These are phyloP conservation scores for Leishmania turanica DNA, from an alignment of 208 protist genomes.

Conservation along the genomic window DNA sequence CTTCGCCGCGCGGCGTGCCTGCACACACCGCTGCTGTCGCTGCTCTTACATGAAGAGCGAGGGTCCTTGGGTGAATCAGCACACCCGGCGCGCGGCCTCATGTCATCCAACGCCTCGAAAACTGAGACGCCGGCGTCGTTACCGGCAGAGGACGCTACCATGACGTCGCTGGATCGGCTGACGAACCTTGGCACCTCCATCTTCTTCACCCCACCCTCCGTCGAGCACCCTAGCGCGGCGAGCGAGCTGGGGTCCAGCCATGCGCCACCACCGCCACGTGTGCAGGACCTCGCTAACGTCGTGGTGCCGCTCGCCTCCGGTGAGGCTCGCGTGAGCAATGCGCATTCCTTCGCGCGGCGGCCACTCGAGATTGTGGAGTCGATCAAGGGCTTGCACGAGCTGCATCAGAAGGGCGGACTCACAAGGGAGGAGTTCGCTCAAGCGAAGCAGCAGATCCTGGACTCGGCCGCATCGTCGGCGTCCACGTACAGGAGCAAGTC, in stretches of 20 bases:
- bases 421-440: constrained; percentile 74
- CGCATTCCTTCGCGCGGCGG: constrained; percentile 18
- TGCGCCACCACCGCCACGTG: not conserved
- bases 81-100: not conserved
- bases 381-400: constrained; percentile 68
- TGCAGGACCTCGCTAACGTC: constrained; percentile 6
- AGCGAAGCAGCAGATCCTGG: constrained; percentile 76
- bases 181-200: not conserved
- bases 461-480: constrained; percentile 24
- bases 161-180: not conserved
- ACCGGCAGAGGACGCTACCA: not conserved
- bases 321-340: constrained; percentile 13
- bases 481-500: constrained; percentile 16
- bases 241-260: not conserved
- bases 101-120: constrained; percentile 1
- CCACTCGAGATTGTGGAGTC: constrained; percentile 64
- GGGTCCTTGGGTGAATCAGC: not conserved
- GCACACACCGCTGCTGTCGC: not conserved
- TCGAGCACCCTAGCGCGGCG: not conserved
- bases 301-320: not conserved
- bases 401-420: constrained; percentile 68
- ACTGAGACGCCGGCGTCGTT: not conserved
- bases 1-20: not conserved
- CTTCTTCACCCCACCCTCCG: not conserved
- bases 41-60: not conserved